A percentile compares a stretch with the other conserved stretches of the same genome.
Evolutionary conservation across 768 basidiomycete genomes (phyloP).

Genomic region (Leccinellum rugosiceps): DNA sequence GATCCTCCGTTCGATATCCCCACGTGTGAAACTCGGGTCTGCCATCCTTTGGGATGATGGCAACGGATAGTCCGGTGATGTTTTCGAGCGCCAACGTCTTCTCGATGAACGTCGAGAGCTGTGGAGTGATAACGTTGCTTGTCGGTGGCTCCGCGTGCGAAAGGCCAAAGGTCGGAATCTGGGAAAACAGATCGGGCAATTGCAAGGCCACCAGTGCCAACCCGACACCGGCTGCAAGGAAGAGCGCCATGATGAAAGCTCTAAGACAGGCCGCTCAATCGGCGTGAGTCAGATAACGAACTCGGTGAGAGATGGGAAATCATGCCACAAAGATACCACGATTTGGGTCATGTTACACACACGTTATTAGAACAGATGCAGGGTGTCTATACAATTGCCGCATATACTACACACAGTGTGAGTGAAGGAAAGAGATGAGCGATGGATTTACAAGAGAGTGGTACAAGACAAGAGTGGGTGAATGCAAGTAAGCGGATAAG

Average conservation of each 20-base stretch:
- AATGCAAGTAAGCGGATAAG: constrained; percentile 10
- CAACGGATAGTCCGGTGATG: constrained; percentile 31
- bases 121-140: constrained; percentile 13
- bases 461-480: constrained; percentile 8
- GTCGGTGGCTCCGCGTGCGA: neutral
- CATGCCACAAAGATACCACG: neutral
- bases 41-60: constrained; percentile 25
- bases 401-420: neutral
- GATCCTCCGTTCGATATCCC: constrained; percentile 36
- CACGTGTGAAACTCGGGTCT: constrained; percentile 31
- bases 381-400: constrained; percentile 6
- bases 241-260: constrained; percentile 5
- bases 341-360: no score
- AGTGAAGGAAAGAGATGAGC: neutral
- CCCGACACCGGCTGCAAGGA: constrained; percentile 7
- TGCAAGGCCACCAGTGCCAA: neutral
- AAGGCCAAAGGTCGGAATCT: neutral
- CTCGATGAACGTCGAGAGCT: constrained; percentile 18
- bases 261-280: neutral
- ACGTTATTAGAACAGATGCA: neutral
- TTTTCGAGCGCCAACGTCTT: constrained; percentile 19
- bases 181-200: constrained; percentile 6
- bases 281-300: neutral
- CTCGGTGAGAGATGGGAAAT: neutral
- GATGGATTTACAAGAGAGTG: constrained; percentile 13